Evolutionary conservation across 768 basidiomycete species (phyloP), one percentile per base, ranked within the genome.

Genomic region (Pulveroboletus sp.): DNA sequence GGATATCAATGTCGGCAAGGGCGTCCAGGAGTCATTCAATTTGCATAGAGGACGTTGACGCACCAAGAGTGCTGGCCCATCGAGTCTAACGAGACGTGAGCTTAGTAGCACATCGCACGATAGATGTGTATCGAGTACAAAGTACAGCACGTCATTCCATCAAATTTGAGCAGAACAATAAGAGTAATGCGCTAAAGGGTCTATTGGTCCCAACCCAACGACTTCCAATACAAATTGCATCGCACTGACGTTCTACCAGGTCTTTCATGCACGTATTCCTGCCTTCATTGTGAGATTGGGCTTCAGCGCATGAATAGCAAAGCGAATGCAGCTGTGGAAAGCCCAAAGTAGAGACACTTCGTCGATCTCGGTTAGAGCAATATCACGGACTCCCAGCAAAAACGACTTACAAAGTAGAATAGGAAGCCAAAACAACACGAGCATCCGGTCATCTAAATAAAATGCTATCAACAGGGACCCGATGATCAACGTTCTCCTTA

Each of bases 391-490:
- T 14, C 11, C 41, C 6, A 39, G 8, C 15, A 39, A 17, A 47
- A 28, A n/a, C 30, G 9, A 81, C 88, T 72, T 59, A 92, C 89
- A 68, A 51, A 91, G 67, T 8, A 93, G 73, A 60, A 92, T 88
- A 15, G 89, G 89, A 58, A 93, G 74, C 89, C 89, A 93, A 73
- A 93, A 93, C 37, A 86, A 63, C 32, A 89, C 61, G 40, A 93
- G 78, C 89, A 93, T 93, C 37, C 82, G 83, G 64, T 93, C 89
- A 69, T 85, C 88, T 90, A 50, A 15, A 53, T 12, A 58, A 11
- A 50, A 27, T 46, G 46, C 48, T 24, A 62, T 26, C 21, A 49
- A 8, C 11, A 30, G 21, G 4, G 5, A 15, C 27, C 49, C 28
- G 35, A 30, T 37, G 28, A 15, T 36, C 2, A 32, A 35, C 18